Evolutionary conservation across 176 grass and related monocot species (phyloP).

Genomic region (Miscanthus lutarioriparius): DNA sequence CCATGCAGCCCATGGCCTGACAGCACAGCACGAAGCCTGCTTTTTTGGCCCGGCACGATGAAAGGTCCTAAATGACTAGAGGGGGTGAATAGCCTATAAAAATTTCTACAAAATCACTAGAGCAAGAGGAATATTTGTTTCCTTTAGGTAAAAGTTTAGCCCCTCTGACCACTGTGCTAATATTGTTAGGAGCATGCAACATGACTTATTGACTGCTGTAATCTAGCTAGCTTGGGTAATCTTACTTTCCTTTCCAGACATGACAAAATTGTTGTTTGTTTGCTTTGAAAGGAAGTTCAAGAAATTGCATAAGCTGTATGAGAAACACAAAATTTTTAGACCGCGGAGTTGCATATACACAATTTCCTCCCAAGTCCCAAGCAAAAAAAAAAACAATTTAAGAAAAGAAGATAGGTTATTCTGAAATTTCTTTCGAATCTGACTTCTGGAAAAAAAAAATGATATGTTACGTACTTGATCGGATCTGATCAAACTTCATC

Average conservation of each 20-base stretch:
- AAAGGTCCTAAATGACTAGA: no score
- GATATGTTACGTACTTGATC: not conserved
- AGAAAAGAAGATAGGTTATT: not conserved
- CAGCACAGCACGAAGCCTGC: no score
- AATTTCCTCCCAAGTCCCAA: not conserved
- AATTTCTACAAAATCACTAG: no score
- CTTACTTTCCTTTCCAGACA: not conserved
- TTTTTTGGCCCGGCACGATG: no score
- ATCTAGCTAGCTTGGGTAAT: not conserved
- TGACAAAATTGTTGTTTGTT: not conserved
- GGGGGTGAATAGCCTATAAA: no score
- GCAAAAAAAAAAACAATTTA: not conserved
- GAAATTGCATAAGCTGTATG: not conserved
- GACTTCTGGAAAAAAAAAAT: not conserved
- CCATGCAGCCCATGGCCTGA: no score
- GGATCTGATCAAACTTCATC: not conserved
- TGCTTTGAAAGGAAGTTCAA: not conserved
- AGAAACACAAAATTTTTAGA: not conserved
- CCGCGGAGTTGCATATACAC: not conserved
- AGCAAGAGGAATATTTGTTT: no score
- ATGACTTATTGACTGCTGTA: not conserved
- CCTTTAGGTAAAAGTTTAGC: no score
- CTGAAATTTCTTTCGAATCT: not conserved
- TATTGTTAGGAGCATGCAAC: not conserved
- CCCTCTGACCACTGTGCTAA: not conserved